These are phyloP conservation scores for Stramenopiles sp. DNA, from an alignment of 352 stramenopile genomes.

Conservation along the genomic window DNA sequence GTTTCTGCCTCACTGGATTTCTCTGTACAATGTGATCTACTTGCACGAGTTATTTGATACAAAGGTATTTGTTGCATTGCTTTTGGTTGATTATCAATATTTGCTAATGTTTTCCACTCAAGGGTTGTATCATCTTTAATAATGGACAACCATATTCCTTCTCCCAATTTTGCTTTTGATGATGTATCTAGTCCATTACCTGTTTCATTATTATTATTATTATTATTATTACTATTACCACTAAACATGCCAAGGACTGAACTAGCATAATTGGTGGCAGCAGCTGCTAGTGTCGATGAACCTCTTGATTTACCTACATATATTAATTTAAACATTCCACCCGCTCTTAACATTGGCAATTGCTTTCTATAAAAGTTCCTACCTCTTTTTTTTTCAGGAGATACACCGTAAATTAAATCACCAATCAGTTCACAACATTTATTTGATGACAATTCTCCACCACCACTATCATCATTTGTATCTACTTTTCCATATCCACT, in stretches of 20 bases:
- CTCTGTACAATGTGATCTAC: not conserved
- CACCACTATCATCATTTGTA: too few species aligned
- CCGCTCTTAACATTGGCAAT: not conserved
- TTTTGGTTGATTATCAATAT: not conserved
- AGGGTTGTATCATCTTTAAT: not conserved
- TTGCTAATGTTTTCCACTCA: slow-evolving; percentile 2
- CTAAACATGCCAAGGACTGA: not conserved
- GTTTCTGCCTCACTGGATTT: not conserved
- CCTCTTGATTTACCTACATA: not conserved
- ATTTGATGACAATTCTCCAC: too few species aligned
- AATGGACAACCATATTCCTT: not conserved
- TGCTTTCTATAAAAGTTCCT: not conserved
- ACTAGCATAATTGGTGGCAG: not conserved
- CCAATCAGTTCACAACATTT: not conserved
- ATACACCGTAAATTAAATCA: not conserved
- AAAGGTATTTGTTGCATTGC: not conserved
- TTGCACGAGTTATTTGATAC: not conserved
- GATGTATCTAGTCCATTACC: not conserved
- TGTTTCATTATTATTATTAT: too few species aligned
- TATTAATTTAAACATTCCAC: not conserved
- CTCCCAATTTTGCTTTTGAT: not conserved
- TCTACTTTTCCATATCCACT: too few species aligned
- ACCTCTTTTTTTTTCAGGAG: not conserved
- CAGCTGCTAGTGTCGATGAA: not conserved
- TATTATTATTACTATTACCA: not conserved